Evolutionary conservation across 305 asterid species (phyloP).

Genomic region (Fraxinus latifolia): DNA sequence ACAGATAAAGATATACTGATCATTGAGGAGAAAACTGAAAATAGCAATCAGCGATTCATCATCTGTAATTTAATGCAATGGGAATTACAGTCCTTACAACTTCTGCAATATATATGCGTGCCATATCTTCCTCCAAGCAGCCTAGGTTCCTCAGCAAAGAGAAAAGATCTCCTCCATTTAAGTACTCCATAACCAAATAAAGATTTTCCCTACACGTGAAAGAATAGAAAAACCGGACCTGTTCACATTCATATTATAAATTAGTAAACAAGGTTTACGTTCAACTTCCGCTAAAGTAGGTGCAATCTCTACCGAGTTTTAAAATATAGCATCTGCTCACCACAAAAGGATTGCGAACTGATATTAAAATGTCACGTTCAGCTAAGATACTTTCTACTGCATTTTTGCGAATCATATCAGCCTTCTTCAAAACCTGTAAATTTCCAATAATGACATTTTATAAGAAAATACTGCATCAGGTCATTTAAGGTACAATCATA

Average conservation of each 20-base stretch:
- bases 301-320: conserved; percentile 10
- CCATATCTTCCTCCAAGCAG: conserved; percentile 96
- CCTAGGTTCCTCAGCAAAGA: conserved; percentile 87
- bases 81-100: conserved; percentile 63
- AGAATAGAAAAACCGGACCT: conserved; percentile 99
- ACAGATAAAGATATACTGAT: conserved; percentile 25
- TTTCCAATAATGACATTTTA: conserved; percentile 19
- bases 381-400: conserved; percentile 97
- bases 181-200: conserved; percentile 96
- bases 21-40: conserved; percentile 23
- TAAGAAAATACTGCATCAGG: conserved; percentile 17
- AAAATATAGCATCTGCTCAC: conserved; percentile 50
- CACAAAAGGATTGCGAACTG: conserved; percentile 99
- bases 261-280: conserved; percentile 38
- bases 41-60: conserved; percentile 11
- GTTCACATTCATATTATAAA: conserved; percentile 57
- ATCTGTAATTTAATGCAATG: conserved; percentile 20
- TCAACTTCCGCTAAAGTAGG: conserved; percentile 19
- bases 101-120: conserved; percentile 91
- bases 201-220: conserved; percentile 99
- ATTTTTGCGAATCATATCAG: conserved; percentile 96
- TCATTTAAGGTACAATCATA: conserved; percentile 20
- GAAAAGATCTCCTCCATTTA: conserved; percentile 99
- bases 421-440: conserved; percentile 88
- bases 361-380: conserved; percentile 92